A percentile compares a stretch with the other conserved stretches of the same genome.
Evolutionary conservation across 805 yeast species (phyloP).

Genomic region (Maudiozyma saulgeensis): DNA sequence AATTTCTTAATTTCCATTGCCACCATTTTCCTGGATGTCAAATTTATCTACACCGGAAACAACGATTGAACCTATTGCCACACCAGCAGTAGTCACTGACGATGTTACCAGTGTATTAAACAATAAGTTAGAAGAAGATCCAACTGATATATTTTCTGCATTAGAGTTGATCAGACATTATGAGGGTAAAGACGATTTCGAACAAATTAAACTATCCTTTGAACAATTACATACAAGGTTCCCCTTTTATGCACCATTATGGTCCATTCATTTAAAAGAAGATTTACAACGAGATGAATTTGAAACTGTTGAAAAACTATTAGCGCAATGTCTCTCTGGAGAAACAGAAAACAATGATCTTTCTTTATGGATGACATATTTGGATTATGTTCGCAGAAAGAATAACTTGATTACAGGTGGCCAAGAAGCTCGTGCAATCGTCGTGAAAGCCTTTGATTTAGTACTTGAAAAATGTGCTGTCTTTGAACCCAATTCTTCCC

Average conservation of each 20-base stretch:
- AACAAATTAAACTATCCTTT: slow-evolving; percentile 48
- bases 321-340: slow-evolving; percentile 50
- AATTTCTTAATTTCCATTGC: too few species aligned
- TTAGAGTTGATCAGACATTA: slow-evolving; percentile 39
- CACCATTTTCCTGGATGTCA: background rate
- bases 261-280: slow-evolving; percentile 63
- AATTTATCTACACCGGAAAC: slow-evolving; percentile 8
- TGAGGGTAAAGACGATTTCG: slow-evolving; percentile 47
- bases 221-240: slow-evolving; percentile 54
- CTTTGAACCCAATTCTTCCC: slow-evolving; percentile 56
- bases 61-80: background rate
- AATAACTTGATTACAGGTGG: slow-evolving; percentile 70
- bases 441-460: slow-evolving; percentile 74
- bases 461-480: slow-evolving; percentile 71
- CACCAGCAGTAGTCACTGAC: slow-evolving; percentile 1
- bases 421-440: slow-evolving; percentile 63
- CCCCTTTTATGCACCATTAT: slow-evolving; percentile 60
- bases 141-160: slow-evolving; percentile 50
- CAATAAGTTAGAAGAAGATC: slow-evolving; percentile 42
- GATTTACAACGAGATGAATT: slow-evolving; percentile 59
- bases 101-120: slow-evolving; percentile 54
- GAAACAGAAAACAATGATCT: slow-evolving; percentile 40
- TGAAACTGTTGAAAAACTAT: slow-evolving; percentile 53
- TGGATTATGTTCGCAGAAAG: slow-evolving; percentile 62
- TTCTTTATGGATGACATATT: slow-evolving; percentile 65